Percentiles rank a stretch among this genome's conserved stretches.
Evolutionary conservation across 208 protist species (phyloP).

Genomic region (Trypanosoma theileri): DNA sequence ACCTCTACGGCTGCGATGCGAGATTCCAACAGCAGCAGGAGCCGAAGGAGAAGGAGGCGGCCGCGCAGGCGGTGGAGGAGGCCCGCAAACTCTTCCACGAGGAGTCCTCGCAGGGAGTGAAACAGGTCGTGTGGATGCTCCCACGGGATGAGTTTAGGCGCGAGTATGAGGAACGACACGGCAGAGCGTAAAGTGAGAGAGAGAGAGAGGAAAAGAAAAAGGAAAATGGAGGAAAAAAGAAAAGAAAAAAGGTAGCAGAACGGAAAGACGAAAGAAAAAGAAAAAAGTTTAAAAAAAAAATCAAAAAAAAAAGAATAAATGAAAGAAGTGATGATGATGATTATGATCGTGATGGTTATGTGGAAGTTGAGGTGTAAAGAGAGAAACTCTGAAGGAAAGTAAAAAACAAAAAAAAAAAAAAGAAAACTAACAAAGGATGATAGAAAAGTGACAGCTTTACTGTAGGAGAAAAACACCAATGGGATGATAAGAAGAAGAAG

Average conservation of each 20-base stretch:
- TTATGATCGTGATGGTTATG: no score
- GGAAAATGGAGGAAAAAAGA: neutral
- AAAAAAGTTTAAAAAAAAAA: neutral
- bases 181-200: slow-evolving; percentile 11
- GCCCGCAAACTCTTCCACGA: slow-evolving; percentile 69
- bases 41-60: slow-evolving; percentile 43
- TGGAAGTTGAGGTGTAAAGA: no score
- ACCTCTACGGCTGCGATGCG: slow-evolving; percentile 57
- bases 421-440: no score
- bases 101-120: slow-evolving; percentile 77
- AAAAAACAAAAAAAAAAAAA: no score
- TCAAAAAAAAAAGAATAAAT: neutral
- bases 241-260: slow-evolving; percentile 11
- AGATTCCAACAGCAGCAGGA: slow-evolving; percentile 38
- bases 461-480: no score
- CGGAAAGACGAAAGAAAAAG: neutral
- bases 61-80: neutral
- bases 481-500: no score
- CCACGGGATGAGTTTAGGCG: slow-evolving; percentile 47
- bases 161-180: slow-evolving; percentile 64
- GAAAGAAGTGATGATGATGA: no score
- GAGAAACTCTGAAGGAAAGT: no score
- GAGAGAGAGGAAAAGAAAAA: neutral
- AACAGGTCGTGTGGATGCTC: slow-evolving; percentile 85
- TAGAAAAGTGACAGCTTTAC: no score